Conservation (phyloP, 2,329 filamentous ascomycete genomes). For the Monilinia aucupariae region DNA sequence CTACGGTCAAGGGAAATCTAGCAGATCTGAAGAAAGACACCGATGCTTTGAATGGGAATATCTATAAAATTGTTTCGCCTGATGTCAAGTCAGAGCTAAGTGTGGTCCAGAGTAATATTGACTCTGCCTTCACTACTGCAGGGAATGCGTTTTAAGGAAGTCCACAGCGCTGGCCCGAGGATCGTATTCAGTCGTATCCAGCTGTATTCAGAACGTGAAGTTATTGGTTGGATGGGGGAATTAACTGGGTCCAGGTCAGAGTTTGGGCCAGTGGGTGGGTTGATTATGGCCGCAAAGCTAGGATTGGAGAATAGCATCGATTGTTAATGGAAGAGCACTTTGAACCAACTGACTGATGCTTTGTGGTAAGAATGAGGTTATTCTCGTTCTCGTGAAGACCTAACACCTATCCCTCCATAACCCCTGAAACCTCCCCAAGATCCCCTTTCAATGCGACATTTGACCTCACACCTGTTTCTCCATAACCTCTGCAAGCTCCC, state of each 20-base stretch:
- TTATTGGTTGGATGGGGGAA: neutral
- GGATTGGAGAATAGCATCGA: neutral
- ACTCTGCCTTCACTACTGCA: neutral
- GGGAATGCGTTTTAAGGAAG: neutral
- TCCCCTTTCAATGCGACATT: too few relatives aligned
- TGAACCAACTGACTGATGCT: neutral
- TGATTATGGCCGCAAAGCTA: neutral
- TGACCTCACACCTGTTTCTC: too few relatives aligned
- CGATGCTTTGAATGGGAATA: conserved; percentile 18
- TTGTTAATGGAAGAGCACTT: neutral
- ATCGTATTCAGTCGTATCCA: neutral
- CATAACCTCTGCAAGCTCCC: too few relatives aligned
- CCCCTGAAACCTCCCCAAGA: too few relatives aligned
- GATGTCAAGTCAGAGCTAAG: conserved; percentile 16
- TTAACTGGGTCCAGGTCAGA: neutral
- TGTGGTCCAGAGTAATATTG: neutral
- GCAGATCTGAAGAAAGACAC: conserved; percentile 16
- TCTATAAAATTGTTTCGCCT: conserved; percentile 20
- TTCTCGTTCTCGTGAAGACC: neutral
- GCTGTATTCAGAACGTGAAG: neutral
- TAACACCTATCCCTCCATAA: too few relatives aligned
- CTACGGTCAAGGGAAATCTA: conserved; percentile 15
- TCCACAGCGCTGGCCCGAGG: neutral
- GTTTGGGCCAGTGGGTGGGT: neutral
- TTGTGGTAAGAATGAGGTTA: neutral